Base-by-base conservation (phyloP, 2,329 filamentous ascomycete species). In the Trichoderma guizhouense region DNA sequence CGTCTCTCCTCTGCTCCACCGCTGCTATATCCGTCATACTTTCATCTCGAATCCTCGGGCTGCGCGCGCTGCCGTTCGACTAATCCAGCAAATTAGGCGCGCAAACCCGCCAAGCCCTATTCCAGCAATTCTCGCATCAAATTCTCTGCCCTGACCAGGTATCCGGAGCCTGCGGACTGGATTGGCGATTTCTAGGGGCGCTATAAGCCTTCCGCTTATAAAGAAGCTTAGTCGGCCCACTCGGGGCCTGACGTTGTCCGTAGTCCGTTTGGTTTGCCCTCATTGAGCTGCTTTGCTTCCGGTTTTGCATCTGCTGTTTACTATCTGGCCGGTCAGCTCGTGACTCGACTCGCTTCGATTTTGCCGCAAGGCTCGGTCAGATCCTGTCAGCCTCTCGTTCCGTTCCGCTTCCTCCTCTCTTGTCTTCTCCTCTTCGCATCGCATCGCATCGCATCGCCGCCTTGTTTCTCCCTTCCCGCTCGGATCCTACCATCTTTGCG, bases 171-270 rank as follows among this genome's bases (percentile, higher is more conserved):
- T 39, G 34, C 66, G 66, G 66, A 53, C 4, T 61, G 55, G n/a
- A 53, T 30, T 61, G 55, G n/a, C 53, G 39, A 34, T 18, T 26
- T 69, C 66, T 69, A 69, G 66, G 57, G 55, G 55, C 66, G 34
- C 39, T 43, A 30, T 24, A 62, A 53, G 14, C 18, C 34, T 28
- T n/a, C 55, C 39, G 57, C 66, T 69, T 62, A 69, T 69, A 69
- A 69, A 69, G 57, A 61, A 69, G 39, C 57, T 69, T 53, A 62
- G 66, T 53, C 66, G 66, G 66, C 57, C 66, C 66, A 69, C 66
- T 69, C 66, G 66, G 66, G 30, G 53, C 55, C 66, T 69, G 66
- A 43, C 66, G 53, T 47, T 68, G 55, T 69, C 66, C 66, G 66
- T 34, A 69, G 66, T 69, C 66, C 66, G 55, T 51, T 36, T 51